Evolutionary conservation across 2,329 filamentous ascomycete genomes (phyloP).

Genomic region (Acephala macrosclerotiorum): DNA sequence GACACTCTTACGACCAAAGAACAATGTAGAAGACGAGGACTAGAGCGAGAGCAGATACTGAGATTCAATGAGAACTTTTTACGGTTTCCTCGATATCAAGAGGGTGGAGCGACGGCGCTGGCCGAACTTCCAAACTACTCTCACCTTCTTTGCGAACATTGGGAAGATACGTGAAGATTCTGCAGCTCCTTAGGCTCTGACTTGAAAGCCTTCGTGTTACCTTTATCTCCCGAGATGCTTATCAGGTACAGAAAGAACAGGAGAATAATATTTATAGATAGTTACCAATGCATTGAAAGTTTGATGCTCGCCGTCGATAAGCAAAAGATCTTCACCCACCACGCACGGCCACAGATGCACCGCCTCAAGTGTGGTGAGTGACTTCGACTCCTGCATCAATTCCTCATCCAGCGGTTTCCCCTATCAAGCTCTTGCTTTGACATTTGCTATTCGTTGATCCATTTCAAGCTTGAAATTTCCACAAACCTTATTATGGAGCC

Average conservation of each 20-base stretch:
- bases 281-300: too few species aligned
- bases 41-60: not conserved
- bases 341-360: conserved; percentile 2
- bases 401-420: not conserved
- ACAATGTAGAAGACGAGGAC: not conserved
- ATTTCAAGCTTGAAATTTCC: not conserved
- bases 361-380: not conserved
- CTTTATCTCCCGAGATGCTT: not conserved
- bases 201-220: too few species aligned
- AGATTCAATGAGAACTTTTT: not conserved
- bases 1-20: not conserved
- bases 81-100: not conserved
- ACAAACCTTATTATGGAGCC: not conserved
- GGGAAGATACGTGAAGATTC: too few species aligned
- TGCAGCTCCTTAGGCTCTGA: too few species aligned
- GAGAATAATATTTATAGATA: too few species aligned
- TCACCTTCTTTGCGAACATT: too few species aligned
- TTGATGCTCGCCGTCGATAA: not conserved
- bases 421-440: conserved; percentile 1
- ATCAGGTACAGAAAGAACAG: not conserved
- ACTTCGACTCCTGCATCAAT: too few species aligned
- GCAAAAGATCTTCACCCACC: too few species aligned
- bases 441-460: not conserved
- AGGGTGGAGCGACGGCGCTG: too few species aligned
- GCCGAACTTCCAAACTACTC: too few species aligned